A percentile compares a stretch with the other conserved stretches of the same genome.
Conservation (phyloP, 169 alveolate genomes). For the Plasmodium gonderi region DNA sequence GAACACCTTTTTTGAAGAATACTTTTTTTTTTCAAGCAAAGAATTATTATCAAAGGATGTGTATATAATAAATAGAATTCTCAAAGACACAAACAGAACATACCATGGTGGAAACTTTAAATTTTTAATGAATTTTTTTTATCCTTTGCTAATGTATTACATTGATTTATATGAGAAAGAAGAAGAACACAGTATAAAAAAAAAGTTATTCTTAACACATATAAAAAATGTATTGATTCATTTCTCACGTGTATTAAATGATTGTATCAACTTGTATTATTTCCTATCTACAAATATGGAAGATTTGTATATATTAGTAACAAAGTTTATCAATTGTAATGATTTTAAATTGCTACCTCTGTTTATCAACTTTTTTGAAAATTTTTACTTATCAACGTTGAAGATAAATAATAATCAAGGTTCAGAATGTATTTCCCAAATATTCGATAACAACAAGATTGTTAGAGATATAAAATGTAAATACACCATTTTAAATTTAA, state of each 20-base stretch:
- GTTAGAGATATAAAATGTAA: constrained; percentile 15
- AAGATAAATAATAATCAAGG: neutral
- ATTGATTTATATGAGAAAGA: constrained; percentile 66
- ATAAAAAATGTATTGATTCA: constrained; percentile 56
- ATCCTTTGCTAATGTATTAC: constrained; percentile 66
- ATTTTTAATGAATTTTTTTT: constrained; percentile 69
- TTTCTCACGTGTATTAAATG: constrained; percentile 48
- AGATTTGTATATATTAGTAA: constrained; percentile 54
- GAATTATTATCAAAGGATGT: constrained; percentile 61
- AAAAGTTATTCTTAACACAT: constrained; percentile 11
- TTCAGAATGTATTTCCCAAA: neutral
- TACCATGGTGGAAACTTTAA: constrained; percentile 68
- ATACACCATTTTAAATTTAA: constrained; percentile 44
- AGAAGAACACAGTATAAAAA: constrained; percentile 41
- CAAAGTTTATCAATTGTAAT: constrained; percentile 41
- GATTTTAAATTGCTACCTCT: constrained; percentile 21
- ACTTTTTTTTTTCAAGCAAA: constrained; percentile 37
- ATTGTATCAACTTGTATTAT: constrained; percentile 71
- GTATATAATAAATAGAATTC: constrained; percentile 30
- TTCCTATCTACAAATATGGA: constrained; percentile 53
- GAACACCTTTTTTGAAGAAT: constrained; percentile 43
- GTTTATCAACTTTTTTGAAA: constrained; percentile 33
- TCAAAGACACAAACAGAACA: constrained; percentile 37
- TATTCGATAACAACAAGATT: neutral
- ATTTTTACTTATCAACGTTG: constrained; percentile 36